A percentile compares a stretch with the other conserved stretches of the same genome.
Evolutionary conservation across 352 stramenopile genomes (phyloP).

Genomic region (Phytophthora hibernalis): DNA sequence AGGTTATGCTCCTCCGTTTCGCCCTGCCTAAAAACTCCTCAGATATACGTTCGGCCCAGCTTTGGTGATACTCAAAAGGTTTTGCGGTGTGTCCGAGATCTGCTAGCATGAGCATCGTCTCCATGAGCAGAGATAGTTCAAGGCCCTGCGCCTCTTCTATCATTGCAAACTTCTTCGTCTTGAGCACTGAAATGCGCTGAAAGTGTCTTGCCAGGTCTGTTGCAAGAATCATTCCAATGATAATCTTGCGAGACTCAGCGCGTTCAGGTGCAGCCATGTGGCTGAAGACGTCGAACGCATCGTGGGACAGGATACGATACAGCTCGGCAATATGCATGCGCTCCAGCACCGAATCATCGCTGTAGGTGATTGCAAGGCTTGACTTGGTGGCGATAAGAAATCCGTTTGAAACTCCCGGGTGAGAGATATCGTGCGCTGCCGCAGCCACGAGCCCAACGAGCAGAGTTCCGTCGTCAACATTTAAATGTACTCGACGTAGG

Average conservation of each 20-base stretch:
- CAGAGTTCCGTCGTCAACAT: slow-evolving; percentile 58
- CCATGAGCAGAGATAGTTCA: slow-evolving; percentile 72
- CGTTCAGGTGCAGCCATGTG: slow-evolving; percentile 45
- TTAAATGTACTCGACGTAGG: slow-evolving; percentile 61
- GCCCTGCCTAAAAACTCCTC: slow-evolving; percentile 78
- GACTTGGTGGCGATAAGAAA: slow-evolving; percentile 91
- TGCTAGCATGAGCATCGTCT: slow-evolving; percentile 75
- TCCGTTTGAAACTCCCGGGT: slow-evolving; percentile 92
- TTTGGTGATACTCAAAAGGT: slow-evolving; percentile 66
- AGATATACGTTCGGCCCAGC: slow-evolving; percentile 67
- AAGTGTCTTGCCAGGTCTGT: slow-evolving; percentile 84
- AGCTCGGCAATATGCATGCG: slow-evolving; percentile 77
- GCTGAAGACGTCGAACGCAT: slow-evolving; percentile 70
- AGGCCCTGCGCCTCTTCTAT: slow-evolving; percentile 53
- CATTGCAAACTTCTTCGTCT: slow-evolving; percentile 69
- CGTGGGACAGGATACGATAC: slow-evolving; percentile 68
- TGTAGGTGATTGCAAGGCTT: slow-evolving; percentile 93
- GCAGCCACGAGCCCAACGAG: slow-evolving; percentile 84
- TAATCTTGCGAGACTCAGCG: slow-evolving; percentile 62
- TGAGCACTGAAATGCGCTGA: slow-evolving; percentile 73
- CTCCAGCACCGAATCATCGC: slow-evolving; percentile 90
- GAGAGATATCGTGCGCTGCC: slow-evolving; percentile 92
- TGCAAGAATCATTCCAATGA: slow-evolving; percentile 82
- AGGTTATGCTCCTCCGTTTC: slow-evolving; percentile 65
- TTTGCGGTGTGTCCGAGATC: slow-evolving; percentile 75